Base-by-base conservation (phyloP, 2,329 filamentous ascomycete genomes). In the Ceratocystis albifundus region DNA sequence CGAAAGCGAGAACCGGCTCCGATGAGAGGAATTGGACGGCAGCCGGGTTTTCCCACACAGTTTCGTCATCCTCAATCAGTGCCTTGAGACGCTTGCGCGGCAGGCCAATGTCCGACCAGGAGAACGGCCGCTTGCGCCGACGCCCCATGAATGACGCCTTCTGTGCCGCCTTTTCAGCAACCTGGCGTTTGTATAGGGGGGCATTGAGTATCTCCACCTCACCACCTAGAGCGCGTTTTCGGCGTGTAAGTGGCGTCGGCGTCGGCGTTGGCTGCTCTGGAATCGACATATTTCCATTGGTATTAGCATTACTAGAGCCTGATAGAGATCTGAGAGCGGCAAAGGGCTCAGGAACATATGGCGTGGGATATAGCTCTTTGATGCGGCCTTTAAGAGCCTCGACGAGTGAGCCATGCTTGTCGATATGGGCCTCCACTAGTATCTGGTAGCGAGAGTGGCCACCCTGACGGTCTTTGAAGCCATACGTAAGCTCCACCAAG, bases 161-260 rank as follows among this genome's bases (percentile, higher is more conserved):
- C 3, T 64, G 36, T 12, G 64, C 67, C 6, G 67, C 61, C 48
- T 63, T 68, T 50, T 69, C 65, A 17, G 66, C 62, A 32, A 66
- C 65, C 69, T 76, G 75, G 8, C 75, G 74, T n/a, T 72, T 74
- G 71, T 83, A 83, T 32, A 81, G 78, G 2, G 80, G 80, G 1
- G 80, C 80, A 64, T 77, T 75, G 32, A 83, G 71, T n/a, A 77
- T 74, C 45, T 80, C 79, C 20, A 83, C 72, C 70, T 66, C 77
- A 73, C 65, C 77, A 73, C 59, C 75, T 8, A 61, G 66, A 20
- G 45, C 57, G 46, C 66, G 57, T 44, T 66, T 69, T 55, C 61
- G 67, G 7, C 57, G 53, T 20, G 61, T 69, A 7, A 65, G 48
- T 22, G 30, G 62, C 12, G 57, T 66, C 25, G 45, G n/a, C 10